Conservation (phyloP, 305 asterid species). For the Andrographis paniculata region DNA sequence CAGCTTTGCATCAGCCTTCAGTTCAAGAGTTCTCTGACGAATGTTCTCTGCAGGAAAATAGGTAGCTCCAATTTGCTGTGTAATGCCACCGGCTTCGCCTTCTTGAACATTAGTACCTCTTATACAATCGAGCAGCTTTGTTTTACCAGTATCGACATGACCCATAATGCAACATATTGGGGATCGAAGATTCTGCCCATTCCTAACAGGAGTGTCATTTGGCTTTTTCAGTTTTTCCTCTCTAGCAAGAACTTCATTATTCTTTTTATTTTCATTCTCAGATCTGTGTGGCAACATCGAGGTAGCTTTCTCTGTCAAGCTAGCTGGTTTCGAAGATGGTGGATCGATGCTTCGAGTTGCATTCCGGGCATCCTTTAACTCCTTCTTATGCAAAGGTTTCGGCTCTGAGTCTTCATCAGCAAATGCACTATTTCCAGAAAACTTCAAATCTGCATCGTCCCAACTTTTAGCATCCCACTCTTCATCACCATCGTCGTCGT, state of each 20-base stretch:
- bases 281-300: conserved; percentile 21
- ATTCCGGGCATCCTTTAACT: conserved; percentile 33
- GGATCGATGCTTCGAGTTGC: conserved; percentile 28
- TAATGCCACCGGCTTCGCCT: conserved; percentile 99
- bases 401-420: conserved; percentile 86
- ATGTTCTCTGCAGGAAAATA: conserved; percentile 96
- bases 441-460: conserved; percentile 88
- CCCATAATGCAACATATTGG: conserved; percentile 99
- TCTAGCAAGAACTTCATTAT: conserved; percentile 19
- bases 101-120: conserved; percentile 99
- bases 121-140: conserved; percentile 93
- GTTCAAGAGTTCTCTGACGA: conserved; percentile 92
- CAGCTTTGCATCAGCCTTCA: conserved; percentile 94
- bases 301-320: conserved; percentile 21
- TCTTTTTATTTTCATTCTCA: conserved; percentile 29
- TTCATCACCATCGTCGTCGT: conserved; percentile 76
- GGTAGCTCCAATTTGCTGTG: conserved; percentile 99
- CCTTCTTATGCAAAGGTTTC: conserved; percentile 48
- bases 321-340: conserved; percentile 29
- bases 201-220: conserved; percentile 26
- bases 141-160: conserved; percentile 98
- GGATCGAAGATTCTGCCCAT: conserved; percentile 67
- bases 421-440: conserved; percentile 83
- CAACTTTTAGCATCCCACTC: conserved; percentile 99
- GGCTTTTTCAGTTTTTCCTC: conserved; percentile 29